A percentile compares a stretch with the other conserved stretches of the same genome.
These are phyloP conservation scores for Polygonum aviculare DNA, from an alignment of 148 eudicot genomes.

Conservation along the genomic window DNA sequence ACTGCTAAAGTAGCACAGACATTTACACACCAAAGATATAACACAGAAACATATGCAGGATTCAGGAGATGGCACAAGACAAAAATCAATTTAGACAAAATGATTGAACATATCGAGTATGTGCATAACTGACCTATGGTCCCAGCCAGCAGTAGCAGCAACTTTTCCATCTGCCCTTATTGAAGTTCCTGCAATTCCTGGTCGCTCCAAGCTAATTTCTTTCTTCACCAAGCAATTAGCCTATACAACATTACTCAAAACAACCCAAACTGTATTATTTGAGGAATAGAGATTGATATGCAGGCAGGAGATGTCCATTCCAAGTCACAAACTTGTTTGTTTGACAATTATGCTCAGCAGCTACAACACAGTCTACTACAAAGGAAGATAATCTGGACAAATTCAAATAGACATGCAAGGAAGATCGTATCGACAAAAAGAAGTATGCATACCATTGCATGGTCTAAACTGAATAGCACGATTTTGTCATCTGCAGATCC, in stretches of 20 bases:
- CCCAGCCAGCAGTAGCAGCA: conserved; percentile 94
- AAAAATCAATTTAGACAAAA: background rate
- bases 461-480: conserved; percentile 44
- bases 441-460: conserved; percentile 36
- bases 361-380: background rate
- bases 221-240: conserved; percentile 65
- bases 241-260: conserved; percentile 18
- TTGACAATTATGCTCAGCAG: background rate
- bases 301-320: background rate
- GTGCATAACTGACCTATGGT: conserved; percentile 47
- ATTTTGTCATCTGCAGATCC: conserved; percentile 82
- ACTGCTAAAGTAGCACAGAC: background rate
- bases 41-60: background rate
- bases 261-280: background rate
- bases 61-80: background rate
- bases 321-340: background rate
- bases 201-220: conserved; percentile 80
- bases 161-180: conserved; percentile 73
- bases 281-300: background rate
- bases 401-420: background rate
- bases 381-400: background rate
- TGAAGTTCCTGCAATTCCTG: conserved; percentile 67
- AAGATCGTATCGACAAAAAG: background rate
- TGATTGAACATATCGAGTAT: background rate
- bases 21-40: background rate